Conservation (phyloP, 108 stramenopile species). For the Cyclostephanos invisitatus region DNA sequence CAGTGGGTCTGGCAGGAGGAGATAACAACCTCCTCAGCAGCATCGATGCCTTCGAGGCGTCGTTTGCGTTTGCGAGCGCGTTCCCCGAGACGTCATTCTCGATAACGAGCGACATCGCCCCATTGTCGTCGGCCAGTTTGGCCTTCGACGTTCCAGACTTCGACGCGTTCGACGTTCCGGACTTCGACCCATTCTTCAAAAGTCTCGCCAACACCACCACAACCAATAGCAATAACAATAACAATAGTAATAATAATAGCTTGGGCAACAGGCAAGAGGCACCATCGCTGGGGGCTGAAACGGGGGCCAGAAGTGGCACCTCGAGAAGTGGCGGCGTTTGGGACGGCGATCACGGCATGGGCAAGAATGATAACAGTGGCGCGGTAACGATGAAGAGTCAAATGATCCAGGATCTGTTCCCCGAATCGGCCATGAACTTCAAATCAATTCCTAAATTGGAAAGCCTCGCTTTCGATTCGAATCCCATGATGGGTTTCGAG, state of each 20-base stretch:
- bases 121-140: conserved; percentile 18
- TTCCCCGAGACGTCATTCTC: conserved; percentile 67
- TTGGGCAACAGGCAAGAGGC: background rate
- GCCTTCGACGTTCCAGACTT: conserved; percentile 47
- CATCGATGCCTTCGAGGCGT: conserved; percentile 82
- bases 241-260: conserved; percentile 6
- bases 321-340: background rate
- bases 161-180: conserved; percentile 48
- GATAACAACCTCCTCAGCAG: conserved; percentile 55
- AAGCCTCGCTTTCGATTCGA: conserved; percentile 13
- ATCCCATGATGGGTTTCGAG: conserved; percentile 25
- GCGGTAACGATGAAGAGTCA: conserved; percentile 5
- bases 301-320: background rate
- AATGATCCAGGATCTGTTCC: conserved; percentile 17
- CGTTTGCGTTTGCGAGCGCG: conserved; percentile 71
- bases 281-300: background rate
- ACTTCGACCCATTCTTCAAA: conserved; percentile 66
- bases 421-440: conserved; percentile 29
- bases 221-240: conserved; percentile 10
- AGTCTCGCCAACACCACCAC: conserved; percentile 21
- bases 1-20: background rate
- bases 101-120: conserved; percentile 29
- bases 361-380: background rate
- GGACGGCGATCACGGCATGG: background rate
- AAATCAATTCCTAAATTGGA: conserved; percentile 13